A percentile compares a stretch with the other conserved stretches of the same genome.
Evolutionary conservation across 176 grass and related monocot species (phyloP).

Genomic region (Canna indica): DNA sequence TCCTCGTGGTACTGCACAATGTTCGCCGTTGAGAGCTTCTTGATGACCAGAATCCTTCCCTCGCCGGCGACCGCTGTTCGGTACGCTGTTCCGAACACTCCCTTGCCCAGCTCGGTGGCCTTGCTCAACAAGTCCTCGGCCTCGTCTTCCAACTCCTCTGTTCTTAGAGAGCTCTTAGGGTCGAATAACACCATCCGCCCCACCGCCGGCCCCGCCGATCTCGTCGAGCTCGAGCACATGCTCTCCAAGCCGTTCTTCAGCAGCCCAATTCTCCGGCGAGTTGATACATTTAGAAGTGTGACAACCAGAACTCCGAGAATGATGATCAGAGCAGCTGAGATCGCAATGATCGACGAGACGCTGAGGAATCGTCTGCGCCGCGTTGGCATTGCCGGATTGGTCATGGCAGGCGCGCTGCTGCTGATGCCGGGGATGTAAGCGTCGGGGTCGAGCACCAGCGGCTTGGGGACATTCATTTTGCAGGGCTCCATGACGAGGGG

Average conservation of each 20-base stretch:
- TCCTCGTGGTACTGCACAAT: conserved; percentile 57
- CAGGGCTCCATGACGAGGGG: conserved; percentile 62
- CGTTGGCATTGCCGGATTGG: conserved; percentile 1
- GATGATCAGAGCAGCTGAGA: conserved; percentile 75
- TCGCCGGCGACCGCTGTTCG: conserved; percentile 34
- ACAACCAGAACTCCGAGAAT: conserved; percentile 46
- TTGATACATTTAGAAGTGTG: conserved; percentile 63
- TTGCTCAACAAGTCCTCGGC: conserved; percentile 58
- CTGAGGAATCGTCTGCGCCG: conserved; percentile 52
- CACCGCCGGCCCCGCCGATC: conserved; percentile 30
- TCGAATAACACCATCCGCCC: conserved; percentile 83
- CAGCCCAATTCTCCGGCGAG: conserved; percentile 30
- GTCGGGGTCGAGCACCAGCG: conserved; percentile 81
- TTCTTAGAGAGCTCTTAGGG: conserved; percentile 36
- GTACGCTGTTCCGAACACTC: conserved; percentile 57
- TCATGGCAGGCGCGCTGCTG: conserved; percentile 13
- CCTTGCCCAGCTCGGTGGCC: conserved; percentile 56
- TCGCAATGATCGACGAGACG: conserved; percentile 73
- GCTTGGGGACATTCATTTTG: conserved; percentile 83
- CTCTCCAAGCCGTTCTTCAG: conserved; percentile 55
- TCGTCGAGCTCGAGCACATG: conserved; percentile 35
- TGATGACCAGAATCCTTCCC: conserved; percentile 38
- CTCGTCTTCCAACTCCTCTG: conserved; percentile 69
- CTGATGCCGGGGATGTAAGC: conserved; percentile 35
- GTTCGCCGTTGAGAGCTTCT: conserved; percentile 48